These are phyloP conservation scores for Russula compacta DNA, from an alignment of 768 basidiomycete genomes.

Conservation along the genomic window DNA sequence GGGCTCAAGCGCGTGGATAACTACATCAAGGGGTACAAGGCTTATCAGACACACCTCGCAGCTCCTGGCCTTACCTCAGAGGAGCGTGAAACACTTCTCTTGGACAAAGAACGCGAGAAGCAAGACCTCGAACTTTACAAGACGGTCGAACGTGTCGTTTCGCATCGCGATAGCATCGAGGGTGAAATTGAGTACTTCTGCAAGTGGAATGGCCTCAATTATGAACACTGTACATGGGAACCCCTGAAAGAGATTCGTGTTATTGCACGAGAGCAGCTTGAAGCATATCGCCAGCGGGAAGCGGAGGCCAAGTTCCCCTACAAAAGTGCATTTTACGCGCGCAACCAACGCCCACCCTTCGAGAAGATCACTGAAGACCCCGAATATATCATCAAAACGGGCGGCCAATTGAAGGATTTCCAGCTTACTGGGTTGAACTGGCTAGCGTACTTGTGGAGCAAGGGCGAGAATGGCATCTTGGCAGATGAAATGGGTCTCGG, in stretches of 20 bases:
- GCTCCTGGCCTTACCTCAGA: conserved; percentile 68
- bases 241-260: conserved; percentile 66
- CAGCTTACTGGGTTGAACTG: conserved; percentile 97
- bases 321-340: conserved; percentile 64
- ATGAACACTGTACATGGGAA: conserved; percentile 97
- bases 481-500: conserved; percentile 99
- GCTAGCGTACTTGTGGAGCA: conserved; percentile 94
- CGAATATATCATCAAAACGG: conserved; percentile 66
- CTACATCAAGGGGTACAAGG: conserved; percentile 88
- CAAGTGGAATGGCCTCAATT: conserved; percentile 94
- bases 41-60: conserved; percentile 56
- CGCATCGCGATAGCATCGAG: conserved; percentile 56
- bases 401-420: conserved; percentile 92
- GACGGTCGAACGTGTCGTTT: conserved; percentile 84
- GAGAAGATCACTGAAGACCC: conserved; percentile 82
- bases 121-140: conserved; percentile 89
- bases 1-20: conserved; percentile 98
- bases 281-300: conserved; percentile 69
- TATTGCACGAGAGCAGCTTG: conserved; percentile 71
- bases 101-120: conserved; percentile 86
- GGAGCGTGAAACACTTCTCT: conserved; percentile 79
- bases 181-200: conserved; percentile 78
- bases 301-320: conserved; percentile 75
- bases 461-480: conserved; percentile 92
- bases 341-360: conserved; percentile 66